Evolutionary conservation across 2,329 filamentous ascomycete species (phyloP).

Genomic region (Graphilbum fragrans): DNA sequence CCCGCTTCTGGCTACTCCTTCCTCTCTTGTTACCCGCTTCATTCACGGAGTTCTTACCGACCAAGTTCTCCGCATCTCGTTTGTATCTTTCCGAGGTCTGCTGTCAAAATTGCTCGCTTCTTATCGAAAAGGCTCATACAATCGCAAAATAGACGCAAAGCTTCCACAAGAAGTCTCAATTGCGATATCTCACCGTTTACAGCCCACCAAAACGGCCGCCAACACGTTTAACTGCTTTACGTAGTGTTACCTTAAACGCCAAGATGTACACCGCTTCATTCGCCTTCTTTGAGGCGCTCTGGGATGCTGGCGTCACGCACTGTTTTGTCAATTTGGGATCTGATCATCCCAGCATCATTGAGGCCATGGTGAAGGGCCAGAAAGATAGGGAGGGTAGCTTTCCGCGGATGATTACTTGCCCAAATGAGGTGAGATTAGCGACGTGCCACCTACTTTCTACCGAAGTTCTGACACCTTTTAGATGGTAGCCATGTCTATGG

Average conservation of each 20-base stretch:
- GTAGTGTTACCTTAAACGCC: neutral
- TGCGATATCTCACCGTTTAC: too few species aligned
- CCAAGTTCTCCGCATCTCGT: too few species aligned
- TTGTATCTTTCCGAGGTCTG: too few species aligned
- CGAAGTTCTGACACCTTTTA: conserved; percentile 20
- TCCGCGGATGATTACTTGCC: conserved; percentile 58
- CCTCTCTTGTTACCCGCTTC: too few species aligned
- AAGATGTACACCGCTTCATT: conserved; percentile 62
- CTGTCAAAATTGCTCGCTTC: too few species aligned
- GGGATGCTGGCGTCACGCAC: conserved; percentile 53
- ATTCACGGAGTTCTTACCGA: too few species aligned
- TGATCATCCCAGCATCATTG: conserved; percentile 58
- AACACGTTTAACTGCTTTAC: too few species aligned
- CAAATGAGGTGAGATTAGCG: conserved; percentile 45
- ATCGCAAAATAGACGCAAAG: too few species aligned
- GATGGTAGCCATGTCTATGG: conserved; percentile 69
- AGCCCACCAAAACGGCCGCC: too few species aligned
- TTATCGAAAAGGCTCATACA: too few species aligned
- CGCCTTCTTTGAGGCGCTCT: conserved; percentile 73
- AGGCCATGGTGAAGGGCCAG: conserved; percentile 63
- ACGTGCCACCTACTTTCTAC: neutral
- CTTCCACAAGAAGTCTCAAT: too few species aligned
- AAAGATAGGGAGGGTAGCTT: conserved; percentile 50
- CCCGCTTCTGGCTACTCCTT: too few species aligned
- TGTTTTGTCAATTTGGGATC: conserved; percentile 49